Conservation (phyloP, 345 rosid species). For the Aurinia saxatilis region DNA sequence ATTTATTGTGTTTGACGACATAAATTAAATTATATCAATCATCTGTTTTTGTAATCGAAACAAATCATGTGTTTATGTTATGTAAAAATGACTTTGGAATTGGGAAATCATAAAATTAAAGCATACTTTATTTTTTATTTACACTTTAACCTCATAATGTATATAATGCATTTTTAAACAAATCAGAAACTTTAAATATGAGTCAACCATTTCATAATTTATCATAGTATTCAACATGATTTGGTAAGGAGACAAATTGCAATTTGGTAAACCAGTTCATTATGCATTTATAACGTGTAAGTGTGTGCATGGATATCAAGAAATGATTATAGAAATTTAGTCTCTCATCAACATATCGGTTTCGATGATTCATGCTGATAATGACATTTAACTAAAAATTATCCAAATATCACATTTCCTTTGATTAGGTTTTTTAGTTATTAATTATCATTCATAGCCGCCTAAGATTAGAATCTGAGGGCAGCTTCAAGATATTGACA, state of each 20-base stretch:
- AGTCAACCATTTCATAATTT: background rate
- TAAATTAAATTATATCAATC: background rate
- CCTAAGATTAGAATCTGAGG: slow-evolving; percentile 17
- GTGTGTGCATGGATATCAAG: slow-evolving; percentile 6
- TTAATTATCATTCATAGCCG: background rate
- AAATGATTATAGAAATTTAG: background rate
- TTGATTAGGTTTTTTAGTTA: background rate
- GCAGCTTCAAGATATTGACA: slow-evolving; percentile 13
- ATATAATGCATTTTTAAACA: background rate
- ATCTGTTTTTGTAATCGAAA: background rate
- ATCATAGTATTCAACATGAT: background rate
- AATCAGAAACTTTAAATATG: background rate
- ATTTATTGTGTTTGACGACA: background rate
- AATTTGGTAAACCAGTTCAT: background rate
- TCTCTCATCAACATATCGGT: slow-evolving; percentile 8
- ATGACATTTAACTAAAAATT: slow-evolving; percentile 19
- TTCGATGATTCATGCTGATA: slow-evolving; percentile 21
- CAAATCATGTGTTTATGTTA: too few relatives aligned
- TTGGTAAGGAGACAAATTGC: background rate
- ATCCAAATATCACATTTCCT: slow-evolving; percentile 6
- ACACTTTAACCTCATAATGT: too few relatives aligned
- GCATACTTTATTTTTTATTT: too few relatives aligned
- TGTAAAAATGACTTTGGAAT: too few relatives aligned
- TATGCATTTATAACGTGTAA: slow-evolving; percentile 6
- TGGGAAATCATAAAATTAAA: background rate